Conservation (phyloP, 2,329 filamentous ascomycete genomes). For the Verticillium dahliae region DNA sequence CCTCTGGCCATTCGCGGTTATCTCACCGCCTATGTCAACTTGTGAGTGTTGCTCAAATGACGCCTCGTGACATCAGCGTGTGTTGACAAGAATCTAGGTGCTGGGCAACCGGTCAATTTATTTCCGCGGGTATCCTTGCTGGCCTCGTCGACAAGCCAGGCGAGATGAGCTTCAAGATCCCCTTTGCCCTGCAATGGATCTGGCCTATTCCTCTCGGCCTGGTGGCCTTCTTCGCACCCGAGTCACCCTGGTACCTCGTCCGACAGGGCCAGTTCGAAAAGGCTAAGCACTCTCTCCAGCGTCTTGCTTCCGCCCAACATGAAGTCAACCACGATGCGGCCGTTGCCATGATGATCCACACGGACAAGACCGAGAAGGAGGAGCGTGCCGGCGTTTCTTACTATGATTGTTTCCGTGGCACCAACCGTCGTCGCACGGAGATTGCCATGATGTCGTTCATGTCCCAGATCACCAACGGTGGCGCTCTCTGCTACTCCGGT, state of each 20-base stretch:
- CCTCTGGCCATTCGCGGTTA: slow-evolving; percentile 34
- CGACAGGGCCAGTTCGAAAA: slow-evolving; percentile 22
- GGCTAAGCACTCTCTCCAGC: slow-evolving; percentile 22
- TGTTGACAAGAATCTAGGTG: slow-evolving; percentile 13
- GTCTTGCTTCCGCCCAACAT: slow-evolving; percentile 21
- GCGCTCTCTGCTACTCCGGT: slow-evolving; percentile 31
- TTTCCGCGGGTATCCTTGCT: slow-evolving; percentile 31
- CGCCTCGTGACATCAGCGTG: not conserved
- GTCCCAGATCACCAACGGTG: slow-evolving; percentile 34
- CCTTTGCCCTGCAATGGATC: slow-evolving; percentile 33
- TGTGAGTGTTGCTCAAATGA: slow-evolving; percentile 10
- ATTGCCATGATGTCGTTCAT: slow-evolving; percentile 34
- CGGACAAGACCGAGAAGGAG: slow-evolving; percentile 37
- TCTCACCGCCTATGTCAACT: slow-evolving; percentile 35
- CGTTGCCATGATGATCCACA: slow-evolving; percentile 35
- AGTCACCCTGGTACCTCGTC: slow-evolving; percentile 30
- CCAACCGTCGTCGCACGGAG: slow-evolving; percentile 38
- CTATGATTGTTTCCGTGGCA: slow-evolving; percentile 39
- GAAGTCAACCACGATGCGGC: slow-evolving; percentile 28
- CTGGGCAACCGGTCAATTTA: slow-evolving; percentile 35
- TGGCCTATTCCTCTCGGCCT: slow-evolving; percentile 27
- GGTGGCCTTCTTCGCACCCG: slow-evolving; percentile 24
- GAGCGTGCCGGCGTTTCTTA: slow-evolving; percentile 31
- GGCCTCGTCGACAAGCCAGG: slow-evolving; percentile 26
- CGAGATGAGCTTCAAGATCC: slow-evolving; percentile 30